These are phyloP conservation scores for Tulasnella sp. DNA, from an alignment of 768 basidiomycete genomes.

Conservation along the genomic window DNA sequence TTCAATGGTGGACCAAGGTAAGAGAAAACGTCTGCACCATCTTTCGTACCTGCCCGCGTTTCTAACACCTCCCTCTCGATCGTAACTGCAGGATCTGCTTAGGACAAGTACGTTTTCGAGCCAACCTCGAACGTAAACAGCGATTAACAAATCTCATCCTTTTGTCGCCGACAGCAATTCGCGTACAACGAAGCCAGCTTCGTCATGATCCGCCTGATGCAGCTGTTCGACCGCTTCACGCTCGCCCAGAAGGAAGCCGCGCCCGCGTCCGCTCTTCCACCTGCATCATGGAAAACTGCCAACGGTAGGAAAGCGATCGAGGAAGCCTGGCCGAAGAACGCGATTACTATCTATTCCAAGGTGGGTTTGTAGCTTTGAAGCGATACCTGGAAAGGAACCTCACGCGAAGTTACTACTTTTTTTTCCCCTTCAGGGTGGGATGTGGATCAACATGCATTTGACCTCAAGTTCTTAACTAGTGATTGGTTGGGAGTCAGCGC, in stretches of 20 bases:
- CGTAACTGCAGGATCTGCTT: no score
- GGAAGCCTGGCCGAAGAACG: constrained; percentile 28
- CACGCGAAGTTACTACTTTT: no score
- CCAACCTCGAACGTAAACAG: no score
- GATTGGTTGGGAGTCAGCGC: background rate
- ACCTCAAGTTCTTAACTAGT: background rate
- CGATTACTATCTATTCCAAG: constrained; percentile 35
- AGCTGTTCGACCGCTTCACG: constrained; percentile 29
- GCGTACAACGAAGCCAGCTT: constrained; percentile 37
- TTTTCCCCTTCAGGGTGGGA: constrained; percentile 22
- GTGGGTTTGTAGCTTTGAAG: no score
- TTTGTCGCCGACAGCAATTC: constrained; percentile 34
- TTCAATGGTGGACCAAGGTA: constrained; percentile 32
- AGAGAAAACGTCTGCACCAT: no score
- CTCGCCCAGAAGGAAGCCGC: constrained; percentile 29
- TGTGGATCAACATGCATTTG: constrained; percentile 24
- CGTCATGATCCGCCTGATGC: constrained; percentile 34
- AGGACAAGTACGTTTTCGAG: constrained; percentile 17
- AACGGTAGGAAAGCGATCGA: no score
- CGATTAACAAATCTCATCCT: no score
- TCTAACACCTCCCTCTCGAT: no score
- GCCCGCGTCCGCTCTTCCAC: constrained; percentile 19
- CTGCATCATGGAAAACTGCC: constrained; percentile 20
- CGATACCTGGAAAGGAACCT: no score
- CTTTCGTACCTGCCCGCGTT: no score